Conservation (phyloP, 2,329 filamentous ascomycete genomes). For the Torrubiella hemipterigena region DNA sequence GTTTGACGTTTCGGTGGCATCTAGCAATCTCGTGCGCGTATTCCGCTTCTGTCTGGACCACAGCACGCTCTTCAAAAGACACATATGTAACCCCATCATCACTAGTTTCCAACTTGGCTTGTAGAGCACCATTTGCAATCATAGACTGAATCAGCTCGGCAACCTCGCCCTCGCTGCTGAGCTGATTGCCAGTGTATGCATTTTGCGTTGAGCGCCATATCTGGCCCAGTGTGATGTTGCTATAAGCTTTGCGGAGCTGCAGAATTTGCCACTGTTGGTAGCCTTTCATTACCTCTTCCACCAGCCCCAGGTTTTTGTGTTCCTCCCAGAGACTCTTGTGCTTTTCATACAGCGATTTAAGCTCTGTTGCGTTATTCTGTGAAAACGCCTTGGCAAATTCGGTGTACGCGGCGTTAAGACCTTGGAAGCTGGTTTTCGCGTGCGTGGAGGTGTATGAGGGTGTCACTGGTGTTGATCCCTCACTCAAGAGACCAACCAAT, state of each 20-base stretch:
- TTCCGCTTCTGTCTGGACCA: constrained; percentile 34
- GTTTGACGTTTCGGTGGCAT: constrained; percentile 28
- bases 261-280: constrained; percentile 68
- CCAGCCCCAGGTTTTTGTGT: constrained; percentile 63
- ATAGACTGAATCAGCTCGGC: constrained; percentile 38
- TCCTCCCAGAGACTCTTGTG: constrained; percentile 47
- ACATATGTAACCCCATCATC: constrained; percentile 33
- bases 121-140: constrained; percentile 41
- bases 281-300: constrained; percentile 55
- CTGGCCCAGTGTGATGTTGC: constrained; percentile 42
- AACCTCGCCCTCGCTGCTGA: constrained; percentile 30
- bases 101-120: constrained; percentile 36
- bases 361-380: constrained; percentile 34
- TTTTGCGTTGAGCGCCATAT: constrained; percentile 38
- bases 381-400: constrained; percentile 59
- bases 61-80: constrained; percentile 32
- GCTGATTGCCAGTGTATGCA: constrained; percentile 35
- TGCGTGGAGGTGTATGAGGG: constrained; percentile 43
- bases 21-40: constrained; percentile 34
- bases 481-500: constrained; percentile 58
- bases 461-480: constrained; percentile 44
- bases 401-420: constrained; percentile 57
- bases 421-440: constrained; percentile 43
- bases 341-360: constrained; percentile 52
- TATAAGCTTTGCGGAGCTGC: constrained; percentile 61